These are phyloP conservation scores for Xerocomus spinulosus DNA, from an alignment of 768 basidiomycete genomes.

Conservation along the genomic window DNA sequence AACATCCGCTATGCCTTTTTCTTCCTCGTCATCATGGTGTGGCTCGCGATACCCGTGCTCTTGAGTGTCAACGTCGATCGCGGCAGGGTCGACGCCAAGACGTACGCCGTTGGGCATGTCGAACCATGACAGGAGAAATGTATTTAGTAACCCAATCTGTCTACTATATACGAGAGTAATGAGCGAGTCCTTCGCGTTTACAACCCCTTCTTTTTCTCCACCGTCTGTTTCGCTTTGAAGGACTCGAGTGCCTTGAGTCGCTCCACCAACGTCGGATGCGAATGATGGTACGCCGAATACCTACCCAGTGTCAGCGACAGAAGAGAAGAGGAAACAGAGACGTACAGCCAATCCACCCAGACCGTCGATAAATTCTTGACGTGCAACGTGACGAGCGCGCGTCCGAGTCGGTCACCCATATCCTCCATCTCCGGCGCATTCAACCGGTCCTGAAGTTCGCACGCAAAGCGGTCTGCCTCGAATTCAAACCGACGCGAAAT, in stretches of 20 bases:
- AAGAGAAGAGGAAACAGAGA: background rate
- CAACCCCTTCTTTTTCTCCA: constrained; percentile 26
- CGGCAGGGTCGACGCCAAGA: constrained; percentile 52
- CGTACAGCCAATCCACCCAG: constrained; percentile 87
- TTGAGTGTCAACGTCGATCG: constrained; percentile 60
- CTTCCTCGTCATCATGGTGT: constrained; percentile 80
- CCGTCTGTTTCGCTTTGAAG: constrained; percentile 44
- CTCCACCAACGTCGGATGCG: constrained; percentile 92
- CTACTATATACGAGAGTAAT: background rate
- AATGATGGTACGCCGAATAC: constrained; percentile 94
- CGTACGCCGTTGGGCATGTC: constrained; percentile 21
- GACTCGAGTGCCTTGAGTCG: constrained; percentile 75
- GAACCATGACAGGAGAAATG: constrained; percentile 3
- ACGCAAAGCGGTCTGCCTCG: constrained; percentile 86
- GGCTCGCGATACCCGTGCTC: constrained; percentile 75
- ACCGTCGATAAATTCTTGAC: constrained; percentile 91
- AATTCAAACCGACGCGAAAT: constrained; percentile 87
- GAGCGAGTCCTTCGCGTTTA: constrained; percentile 4
- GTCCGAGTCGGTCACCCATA: constrained; percentile 81
- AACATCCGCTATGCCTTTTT: constrained; percentile 91
- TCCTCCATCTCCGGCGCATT: constrained; percentile 56
- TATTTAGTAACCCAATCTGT: no score
- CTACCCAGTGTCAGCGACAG: constrained; percentile 30
- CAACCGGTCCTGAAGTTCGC: constrained; percentile 56
- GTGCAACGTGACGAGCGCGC: constrained; percentile 80